Base-by-base conservation (phyloP, 2,329 filamentous ascomycete genomes). In the Phaeosphaeria sp. region DNA sequence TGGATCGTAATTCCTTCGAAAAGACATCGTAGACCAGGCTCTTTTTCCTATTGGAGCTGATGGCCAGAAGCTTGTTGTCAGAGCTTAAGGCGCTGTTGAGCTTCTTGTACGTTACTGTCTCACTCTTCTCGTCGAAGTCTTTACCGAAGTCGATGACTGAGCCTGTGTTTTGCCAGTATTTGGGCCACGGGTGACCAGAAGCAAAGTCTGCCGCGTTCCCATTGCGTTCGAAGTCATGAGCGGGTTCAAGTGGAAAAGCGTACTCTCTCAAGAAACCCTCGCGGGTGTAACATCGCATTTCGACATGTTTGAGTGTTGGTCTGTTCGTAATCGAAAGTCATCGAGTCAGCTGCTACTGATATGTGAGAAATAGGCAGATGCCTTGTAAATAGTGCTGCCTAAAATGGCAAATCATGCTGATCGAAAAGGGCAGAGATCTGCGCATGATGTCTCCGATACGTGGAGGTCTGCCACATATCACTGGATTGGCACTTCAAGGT, bases 11-110 rank as follows among this genome's bases (percentile, higher is more conserved):
- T 47, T 72, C 65, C 45, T 64, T 62, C 6, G 64, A 59, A 0
- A 36, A 55, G 30, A 74, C 50, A 21, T 72, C 58, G 49, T 71
- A 71, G 2, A 74, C 53, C 17, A 67, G 21, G 9, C 71, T 63
- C 1, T 56, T 48, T 36, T 61, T 58, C 9, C 30, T 6, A 6
- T 11, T 43, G 1, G 61, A 67, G 17, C 63, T 64, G 45, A 73
- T 66, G 1, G 70, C 71, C 9, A 73, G 46, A 15, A 74, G 40
- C 53, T 66, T 71, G 6, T 52, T 27, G 27, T 74, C 69, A 7
- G 55, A 51, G 44, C 65, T 71, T 13, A 73, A 20, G 17, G 65
- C 65, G 18, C 50, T 62, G 15, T 54, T 17, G 25, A 62, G 57
- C 21, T 53, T 64, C 17, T 5, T 48, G 36, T 56, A n/a, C 17